phyloP scores from a whole-genome alignment of 129 eudicot species.

The Deinandra increscens region DNA sequence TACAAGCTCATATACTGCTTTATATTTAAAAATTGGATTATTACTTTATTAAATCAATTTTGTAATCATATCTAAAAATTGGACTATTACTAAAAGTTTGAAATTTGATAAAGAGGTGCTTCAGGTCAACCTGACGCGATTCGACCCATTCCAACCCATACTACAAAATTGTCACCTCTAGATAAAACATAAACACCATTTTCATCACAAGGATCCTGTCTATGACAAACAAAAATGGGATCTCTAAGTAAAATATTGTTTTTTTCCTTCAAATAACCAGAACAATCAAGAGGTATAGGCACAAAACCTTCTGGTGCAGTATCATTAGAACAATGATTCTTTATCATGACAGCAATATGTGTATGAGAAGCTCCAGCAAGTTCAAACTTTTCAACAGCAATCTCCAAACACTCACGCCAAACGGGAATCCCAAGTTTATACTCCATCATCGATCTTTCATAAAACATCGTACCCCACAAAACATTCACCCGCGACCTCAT shows the following conservation, averaged over 20 bases:
- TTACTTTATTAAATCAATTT: neutral
- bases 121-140: neutral
- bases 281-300: slow-evolving; percentile 9
- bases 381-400: slow-evolving; percentile 79
- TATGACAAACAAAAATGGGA: neutral
- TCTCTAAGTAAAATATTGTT: neutral
- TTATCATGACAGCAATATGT: slow-evolving; percentile 84
- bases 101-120: neutral
- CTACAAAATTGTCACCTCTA: neutral
- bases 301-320: slow-evolving; percentile 64
- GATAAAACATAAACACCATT: neutral
- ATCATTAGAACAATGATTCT: slow-evolving; percentile 87
- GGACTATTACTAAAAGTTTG: neutral
- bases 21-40: neutral
- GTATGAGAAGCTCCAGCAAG: slow-evolving; percentile 82
- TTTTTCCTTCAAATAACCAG: neutral
- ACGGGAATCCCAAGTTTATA: slow-evolving; percentile 74
- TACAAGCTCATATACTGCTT: neutral
- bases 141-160: neutral
- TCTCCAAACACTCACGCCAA: slow-evolving; percentile 94
- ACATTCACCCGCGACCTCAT: slow-evolving; percentile 69
- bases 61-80: too few relatives aligned
- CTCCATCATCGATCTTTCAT: slow-evolving; percentile 93
- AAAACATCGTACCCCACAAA: slow-evolving; percentile 87
- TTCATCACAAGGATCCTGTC: neutral